These are phyloP conservation scores for Sclerotinia sclerotiorum DNA, from an alignment of 2,329 filamentous ascomycete genomes.

Conservation along the genomic window DNA sequence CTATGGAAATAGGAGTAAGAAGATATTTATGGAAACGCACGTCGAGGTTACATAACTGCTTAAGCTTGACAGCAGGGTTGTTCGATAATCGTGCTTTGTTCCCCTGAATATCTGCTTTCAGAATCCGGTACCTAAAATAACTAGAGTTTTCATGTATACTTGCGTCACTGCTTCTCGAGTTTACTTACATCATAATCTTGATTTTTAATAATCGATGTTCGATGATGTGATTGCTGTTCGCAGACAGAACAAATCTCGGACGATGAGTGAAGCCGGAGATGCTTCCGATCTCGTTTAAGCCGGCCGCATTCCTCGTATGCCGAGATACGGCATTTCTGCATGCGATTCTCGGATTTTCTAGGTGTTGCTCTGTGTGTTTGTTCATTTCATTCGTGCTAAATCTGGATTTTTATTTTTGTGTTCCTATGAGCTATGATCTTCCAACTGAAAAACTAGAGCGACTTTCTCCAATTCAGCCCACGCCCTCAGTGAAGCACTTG, in stretches of 20 bases:
- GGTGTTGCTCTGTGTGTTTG: neutral
- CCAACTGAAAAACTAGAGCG: too few relatives aligned
- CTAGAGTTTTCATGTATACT: neutral
- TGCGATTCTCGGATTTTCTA: neutral
- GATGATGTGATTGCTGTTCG: neutral
- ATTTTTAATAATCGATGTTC: neutral
- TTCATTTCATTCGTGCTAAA: neutral
- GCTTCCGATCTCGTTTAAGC: constrained; percentile 6
- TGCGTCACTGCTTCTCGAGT: neutral
- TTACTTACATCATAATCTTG: neutral
- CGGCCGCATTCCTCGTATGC: constrained; percentile 7
- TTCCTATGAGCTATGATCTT: neutral
- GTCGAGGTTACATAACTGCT: neutral
- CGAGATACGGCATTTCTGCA: neutral
- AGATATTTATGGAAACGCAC: neutral
- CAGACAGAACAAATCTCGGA: neutral
- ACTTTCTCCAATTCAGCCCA: too few relatives aligned
- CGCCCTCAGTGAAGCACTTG: too few relatives aligned
- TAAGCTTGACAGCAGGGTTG: neutral
- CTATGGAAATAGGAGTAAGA: neutral
- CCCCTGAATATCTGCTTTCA: constrained; percentile 7
- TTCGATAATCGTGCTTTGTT: neutral
- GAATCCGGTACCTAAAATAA: neutral
- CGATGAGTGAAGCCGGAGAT: neutral
- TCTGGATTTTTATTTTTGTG: neutral